Conservation (phyloP, 2,329 filamentous ascomycete species). For the Chaetoscypha palmicola region DNA sequence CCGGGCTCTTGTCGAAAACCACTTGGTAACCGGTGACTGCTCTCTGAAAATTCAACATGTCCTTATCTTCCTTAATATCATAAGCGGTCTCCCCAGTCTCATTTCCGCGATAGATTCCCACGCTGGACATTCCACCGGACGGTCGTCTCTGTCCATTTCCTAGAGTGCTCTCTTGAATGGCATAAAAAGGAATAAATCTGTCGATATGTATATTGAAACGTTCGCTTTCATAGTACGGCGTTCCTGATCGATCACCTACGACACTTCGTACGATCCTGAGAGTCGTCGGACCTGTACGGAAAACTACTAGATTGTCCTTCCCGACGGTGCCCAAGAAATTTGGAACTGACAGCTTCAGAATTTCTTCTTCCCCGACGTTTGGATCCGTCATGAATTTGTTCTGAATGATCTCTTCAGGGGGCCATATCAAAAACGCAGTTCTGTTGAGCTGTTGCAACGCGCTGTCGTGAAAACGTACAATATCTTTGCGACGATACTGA, state of each 20-base stretch:
- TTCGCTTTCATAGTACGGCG: slow-evolving; percentile 5
- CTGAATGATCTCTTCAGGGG: neutral
- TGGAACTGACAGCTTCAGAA: slow-evolving; percentile 1
- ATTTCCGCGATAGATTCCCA: slow-evolving; percentile 9
- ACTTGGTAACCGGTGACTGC: slow-evolving; percentile 12
- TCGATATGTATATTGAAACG: slow-evolving; percentile 9
- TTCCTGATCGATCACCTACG: slow-evolving; percentile 1
- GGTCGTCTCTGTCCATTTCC: neutral
- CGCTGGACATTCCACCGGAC: neutral
- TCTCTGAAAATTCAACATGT: slow-evolving; percentile 8
- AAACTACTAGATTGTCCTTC: slow-evolving; percentile 6
- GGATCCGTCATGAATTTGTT: slow-evolving; percentile 3
- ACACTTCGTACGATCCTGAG: slow-evolving; percentile 6
- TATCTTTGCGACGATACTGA: slow-evolving; percentile 1
- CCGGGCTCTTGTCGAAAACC: slow-evolving; percentile 2
- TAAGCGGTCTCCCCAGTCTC: slow-evolving; percentile 6
- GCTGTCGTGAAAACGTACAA: slow-evolving; percentile 3
- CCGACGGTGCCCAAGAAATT: neutral
- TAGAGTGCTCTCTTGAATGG: slow-evolving; percentile 1
- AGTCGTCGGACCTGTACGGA: neutral
- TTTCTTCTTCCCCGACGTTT: slow-evolving; percentile 3
- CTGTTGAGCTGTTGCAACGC: slow-evolving; percentile 1
- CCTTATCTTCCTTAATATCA: slow-evolving; percentile 1
- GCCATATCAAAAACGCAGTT: slow-evolving; percentile 7
- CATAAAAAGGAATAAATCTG: slow-evolving; percentile 8